Conservation (phyloP, 805 yeast species). For the Metschnikowia rubicola region DNA sequence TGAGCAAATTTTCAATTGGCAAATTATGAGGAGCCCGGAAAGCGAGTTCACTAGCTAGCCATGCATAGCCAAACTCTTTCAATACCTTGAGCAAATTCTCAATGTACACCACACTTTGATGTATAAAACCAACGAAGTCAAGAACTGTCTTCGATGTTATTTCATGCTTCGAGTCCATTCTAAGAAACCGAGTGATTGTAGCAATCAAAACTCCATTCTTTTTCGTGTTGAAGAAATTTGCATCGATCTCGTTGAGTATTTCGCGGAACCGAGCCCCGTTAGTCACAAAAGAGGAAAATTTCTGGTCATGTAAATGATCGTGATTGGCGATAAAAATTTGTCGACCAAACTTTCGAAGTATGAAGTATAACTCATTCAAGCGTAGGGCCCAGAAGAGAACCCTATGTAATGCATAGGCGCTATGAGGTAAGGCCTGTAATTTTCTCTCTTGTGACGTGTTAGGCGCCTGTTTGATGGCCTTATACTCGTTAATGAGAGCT, state of each 20-base stretch:
- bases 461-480: slow-evolving; percentile 11
- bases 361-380: slow-evolving; percentile 48
- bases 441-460: slow-evolving; percentile 6
- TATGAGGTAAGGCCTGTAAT: slow-evolving; percentile 24
- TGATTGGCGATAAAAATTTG: slow-evolving; percentile 44
- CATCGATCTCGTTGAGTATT: slow-evolving; percentile 30
- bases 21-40: slow-evolving; percentile 36
- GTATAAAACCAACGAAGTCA: slow-evolving; percentile 41
- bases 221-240: slow-evolving; percentile 40
- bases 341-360: slow-evolving; percentile 46
- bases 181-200: slow-evolving; percentile 42
- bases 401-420: slow-evolving; percentile 45
- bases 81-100: slow-evolving; percentile 30
- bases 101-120: slow-evolving; percentile 34
- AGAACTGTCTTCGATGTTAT: slow-evolving; percentile 33
- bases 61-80: slow-evolving; percentile 36
- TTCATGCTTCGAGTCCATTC: slow-evolving; percentile 36
- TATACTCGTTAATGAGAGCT: slow-evolving; percentile 10
- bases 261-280: slow-evolving; percentile 17
- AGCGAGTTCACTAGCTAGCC: slow-evolving; percentile 43
- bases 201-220: slow-evolving; percentile 50
- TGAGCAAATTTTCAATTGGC: slow-evolving; percentile 23
- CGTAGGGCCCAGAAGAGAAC: slow-evolving; percentile 44
- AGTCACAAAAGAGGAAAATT: slow-evolving; percentile 29
- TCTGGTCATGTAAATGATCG: slow-evolving; percentile 41